Percentiles rank a stretch among this genome's conserved stretches.
These are phyloP conservation scores for Botrytis galanthina DNA, from an alignment of 2,329 filamentous ascomycete species.

Conservation along the genomic window DNA sequence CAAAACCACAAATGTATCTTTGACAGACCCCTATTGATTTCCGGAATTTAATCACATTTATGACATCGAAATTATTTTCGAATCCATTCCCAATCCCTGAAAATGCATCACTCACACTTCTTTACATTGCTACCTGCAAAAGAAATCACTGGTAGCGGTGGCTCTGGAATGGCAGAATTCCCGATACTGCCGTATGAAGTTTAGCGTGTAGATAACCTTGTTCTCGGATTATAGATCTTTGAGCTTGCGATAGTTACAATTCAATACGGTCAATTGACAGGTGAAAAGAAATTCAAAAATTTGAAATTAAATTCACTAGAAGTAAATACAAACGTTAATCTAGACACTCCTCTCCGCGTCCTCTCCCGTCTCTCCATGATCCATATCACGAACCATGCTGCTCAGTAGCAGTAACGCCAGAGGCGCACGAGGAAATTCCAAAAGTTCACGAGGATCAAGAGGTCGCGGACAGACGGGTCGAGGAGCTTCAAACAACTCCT, in stretches of 20 bases:
- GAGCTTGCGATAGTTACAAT: neutral
- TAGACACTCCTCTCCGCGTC: conserved; percentile 29
- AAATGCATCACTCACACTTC: neutral
- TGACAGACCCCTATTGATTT: neutral
- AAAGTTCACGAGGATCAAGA: conserved; percentile 36
- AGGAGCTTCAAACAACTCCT: conserved; percentile 38
- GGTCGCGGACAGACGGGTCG: conserved; percentile 36
- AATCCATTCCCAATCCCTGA: neutral
- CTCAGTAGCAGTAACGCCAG: conserved; percentile 33
- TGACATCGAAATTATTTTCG: neutral
- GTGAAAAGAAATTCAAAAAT: neutral
- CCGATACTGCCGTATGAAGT: neutral
- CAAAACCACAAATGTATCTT: neutral
- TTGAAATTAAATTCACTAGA: neutral
- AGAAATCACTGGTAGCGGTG: neutral
- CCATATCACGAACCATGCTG: conserved; percentile 36
- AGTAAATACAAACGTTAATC: neutral
- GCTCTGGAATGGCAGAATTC: neutral
- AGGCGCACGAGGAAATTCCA: conserved; percentile 32
- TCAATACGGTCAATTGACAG: neutral
- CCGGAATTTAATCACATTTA: too few species aligned
- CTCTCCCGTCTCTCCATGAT: conserved; percentile 32
- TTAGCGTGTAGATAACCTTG: conserved; percentile 5
- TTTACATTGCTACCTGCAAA: neutral
- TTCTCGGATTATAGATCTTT: neutral